Percentiles rank a stretch among this genome's conserved stretches.
phyloP scores from a whole-genome alignment of 805 yeast species.

The Saccharomyces eubayanus region DNA sequence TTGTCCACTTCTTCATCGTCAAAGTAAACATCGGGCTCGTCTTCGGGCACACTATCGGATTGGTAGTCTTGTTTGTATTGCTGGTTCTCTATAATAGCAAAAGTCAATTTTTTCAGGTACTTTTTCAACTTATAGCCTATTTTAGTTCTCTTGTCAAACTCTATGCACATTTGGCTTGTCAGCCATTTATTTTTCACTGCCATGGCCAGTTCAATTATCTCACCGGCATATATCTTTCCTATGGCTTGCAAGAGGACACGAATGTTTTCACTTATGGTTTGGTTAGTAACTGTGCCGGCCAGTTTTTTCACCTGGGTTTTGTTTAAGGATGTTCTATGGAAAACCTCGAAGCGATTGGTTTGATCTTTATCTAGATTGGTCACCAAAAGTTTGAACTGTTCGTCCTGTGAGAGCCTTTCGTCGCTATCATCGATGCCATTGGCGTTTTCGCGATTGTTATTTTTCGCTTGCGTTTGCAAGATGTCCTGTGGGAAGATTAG shows the following conservation, averaged over 20 bases:
- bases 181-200: constrained; percentile 53
- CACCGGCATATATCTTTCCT: constrained; percentile 85
- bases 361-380: constrained; percentile 74
- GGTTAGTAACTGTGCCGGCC: constrained; percentile 71
- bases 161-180: constrained; percentile 35
- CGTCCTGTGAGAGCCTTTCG: constrained; percentile 38
- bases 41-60: constrained; percentile 24
- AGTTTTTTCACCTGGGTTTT: constrained; percentile 71
- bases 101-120: constrained; percentile 32
- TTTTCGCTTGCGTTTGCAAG: constrained; percentile 3
- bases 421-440: not conserved
- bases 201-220: constrained; percentile 72
- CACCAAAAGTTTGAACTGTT: constrained; percentile 52
- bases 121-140: constrained; percentile 28
- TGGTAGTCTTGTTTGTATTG: constrained; percentile 5
- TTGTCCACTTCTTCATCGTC: constrained; percentile 27
- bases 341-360: constrained; percentile 79
- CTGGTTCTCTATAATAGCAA: constrained; percentile 5
- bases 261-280: constrained; percentile 68
- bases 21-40: constrained; percentile 22
- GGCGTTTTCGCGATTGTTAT: not conserved
- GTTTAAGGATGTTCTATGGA: constrained; percentile 66
- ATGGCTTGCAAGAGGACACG: constrained; percentile 79
- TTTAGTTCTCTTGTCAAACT: constrained; percentile 37
- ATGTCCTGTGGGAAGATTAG: constrained; percentile 23